Evolutionary conservation across 2,329 filamentous ascomycete species (phyloP).

Genomic region (Stemphylium vesicarium): DNA sequence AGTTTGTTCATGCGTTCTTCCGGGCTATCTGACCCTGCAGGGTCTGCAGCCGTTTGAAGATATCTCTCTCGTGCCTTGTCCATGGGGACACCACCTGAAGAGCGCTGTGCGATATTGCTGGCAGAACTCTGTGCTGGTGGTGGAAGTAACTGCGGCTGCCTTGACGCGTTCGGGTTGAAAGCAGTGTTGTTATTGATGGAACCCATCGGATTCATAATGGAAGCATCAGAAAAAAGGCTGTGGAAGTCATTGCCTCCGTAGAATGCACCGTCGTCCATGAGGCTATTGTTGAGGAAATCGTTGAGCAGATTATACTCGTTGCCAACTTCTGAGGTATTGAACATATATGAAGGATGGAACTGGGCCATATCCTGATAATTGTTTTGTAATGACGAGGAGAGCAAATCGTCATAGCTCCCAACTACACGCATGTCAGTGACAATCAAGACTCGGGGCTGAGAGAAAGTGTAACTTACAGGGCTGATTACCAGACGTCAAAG

Average conservation of each 20-base stretch:
- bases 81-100: slow-evolving; percentile 66
- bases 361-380: slow-evolving; percentile 94
- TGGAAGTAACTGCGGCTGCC: slow-evolving; percentile 52
- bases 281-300: slow-evolving; percentile 91
- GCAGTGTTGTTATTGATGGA: slow-evolving; percentile 43
- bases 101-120: slow-evolving; percentile 65
- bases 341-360: slow-evolving; percentile 94
- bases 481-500: slow-evolving; percentile 69
- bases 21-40: slow-evolving; percentile 80
- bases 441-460: slow-evolving; percentile 26
- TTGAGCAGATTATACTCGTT: slow-evolving; percentile 97
- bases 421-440: slow-evolving; percentile 59
- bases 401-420: slow-evolving; percentile 83
- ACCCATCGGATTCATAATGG: slow-evolving; percentile 55
- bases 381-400: slow-evolving; percentile 73
- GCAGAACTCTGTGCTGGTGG: slow-evolving; percentile 53
- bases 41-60: slow-evolving; percentile 95
- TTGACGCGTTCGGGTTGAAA: slow-evolving; percentile 53
- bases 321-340: slow-evolving; percentile 89
- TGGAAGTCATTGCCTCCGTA: slow-evolving; percentile 53
- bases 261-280: slow-evolving; percentile 72
- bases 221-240: slow-evolving; percentile 66
- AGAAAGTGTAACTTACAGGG: slow-evolving; percentile 69
- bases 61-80: slow-evolving; percentile 83
- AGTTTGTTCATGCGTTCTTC: slow-evolving; percentile 96